A percentile compares a stretch with the other conserved stretches of the same genome.
Conservation (phyloP, 2,329 filamentous ascomycete genomes). For the Didymella lethalis region DNA sequence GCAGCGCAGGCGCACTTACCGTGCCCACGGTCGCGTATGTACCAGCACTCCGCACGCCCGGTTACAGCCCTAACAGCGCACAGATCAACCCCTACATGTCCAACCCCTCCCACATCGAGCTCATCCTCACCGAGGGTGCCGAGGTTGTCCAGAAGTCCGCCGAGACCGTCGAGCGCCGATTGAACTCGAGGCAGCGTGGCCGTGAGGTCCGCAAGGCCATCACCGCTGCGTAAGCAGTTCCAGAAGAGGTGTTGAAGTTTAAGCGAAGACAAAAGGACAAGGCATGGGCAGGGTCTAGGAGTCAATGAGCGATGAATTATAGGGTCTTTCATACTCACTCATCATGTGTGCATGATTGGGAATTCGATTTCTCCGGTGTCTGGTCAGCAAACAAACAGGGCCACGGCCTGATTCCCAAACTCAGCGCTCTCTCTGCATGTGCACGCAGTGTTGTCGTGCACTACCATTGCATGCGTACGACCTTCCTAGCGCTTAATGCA, state of each 20-base stretch:
- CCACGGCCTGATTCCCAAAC: slow-evolving; percentile 45
- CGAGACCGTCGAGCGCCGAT: slow-evolving; percentile 71
- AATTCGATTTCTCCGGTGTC: slow-evolving; percentile 50
- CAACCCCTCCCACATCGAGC: slow-evolving; percentile 99
- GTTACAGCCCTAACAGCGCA: slow-evolving; percentile 22
- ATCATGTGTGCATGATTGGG: slow-evolving; percentile 50
- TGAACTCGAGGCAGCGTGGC: slow-evolving; percentile 93
- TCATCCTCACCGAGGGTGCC: slow-evolving; percentile 97
- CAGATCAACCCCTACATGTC: slow-evolving; percentile 99
- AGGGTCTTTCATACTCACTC: slow-evolving; percentile 47
- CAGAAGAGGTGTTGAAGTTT: slow-evolving; percentile 29
- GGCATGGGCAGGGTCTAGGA: slow-evolving; percentile 50
- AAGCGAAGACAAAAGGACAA: slow-evolving; percentile 39
- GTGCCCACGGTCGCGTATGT: slow-evolving; percentile 99
- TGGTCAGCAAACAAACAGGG: slow-evolving; percentile 49
- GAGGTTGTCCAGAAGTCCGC: slow-evolving; percentile 94
- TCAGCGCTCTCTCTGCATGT: slow-evolving; percentile 21
- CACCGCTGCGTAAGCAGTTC: slow-evolving; percentile 59
- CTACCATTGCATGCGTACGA: slow-evolving; percentile 21
- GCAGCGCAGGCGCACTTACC: slow-evolving; percentile 99
- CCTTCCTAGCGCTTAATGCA: slow-evolving; percentile 22
- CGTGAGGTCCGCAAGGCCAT: slow-evolving; percentile 68
- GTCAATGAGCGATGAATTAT: slow-evolving; percentile 53
- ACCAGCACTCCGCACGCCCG: slow-evolving; percentile 5
- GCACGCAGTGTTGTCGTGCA: slow-evolving; percentile 18